phyloP scores from a whole-genome alignment of 108 stramenopile genomes.

The Bacterosira constricta region DNA sequence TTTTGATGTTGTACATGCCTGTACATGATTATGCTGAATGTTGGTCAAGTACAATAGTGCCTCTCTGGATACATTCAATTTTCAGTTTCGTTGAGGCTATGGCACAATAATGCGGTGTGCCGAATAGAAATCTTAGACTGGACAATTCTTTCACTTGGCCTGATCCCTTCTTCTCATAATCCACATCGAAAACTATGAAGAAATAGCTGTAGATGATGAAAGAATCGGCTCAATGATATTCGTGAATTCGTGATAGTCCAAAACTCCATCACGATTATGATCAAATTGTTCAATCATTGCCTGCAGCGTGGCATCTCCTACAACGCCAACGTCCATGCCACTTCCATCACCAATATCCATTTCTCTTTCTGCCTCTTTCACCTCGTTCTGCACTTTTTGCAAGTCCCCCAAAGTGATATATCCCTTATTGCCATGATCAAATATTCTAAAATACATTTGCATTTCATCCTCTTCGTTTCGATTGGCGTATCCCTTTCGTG shows the following conservation, averaged over 20 bases:
- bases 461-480: constrained; percentile 35
- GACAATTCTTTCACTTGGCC: too few relatives aligned
- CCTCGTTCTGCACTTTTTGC: constrained; percentile 18
- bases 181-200: too few relatives aligned
- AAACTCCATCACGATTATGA: constrained; percentile 17
- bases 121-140: too few relatives aligned
- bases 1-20: too few relatives aligned
- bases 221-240: constrained; percentile 14
- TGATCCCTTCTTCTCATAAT: too few relatives aligned
- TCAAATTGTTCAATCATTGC: constrained; percentile 42
- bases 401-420: constrained; percentile 35
- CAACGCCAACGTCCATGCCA: not conserved
- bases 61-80: too few relatives aligned
- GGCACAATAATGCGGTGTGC: too few relatives aligned
- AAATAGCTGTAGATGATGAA: not conserved
- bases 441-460: constrained; percentile 25
- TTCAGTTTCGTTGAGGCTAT: too few relatives aligned
- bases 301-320: constrained; percentile 14
- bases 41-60: too few relatives aligned
- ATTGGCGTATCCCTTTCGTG: constrained; percentile 8
- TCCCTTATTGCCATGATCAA: constrained; percentile 33
- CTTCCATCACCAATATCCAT: not conserved
- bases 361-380: not conserved
- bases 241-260: constrained; percentile 31
- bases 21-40: too few relatives aligned